Conservation (phyloP, 345 rosid genomes). For the Lagerstroemia speciosa region DNA sequence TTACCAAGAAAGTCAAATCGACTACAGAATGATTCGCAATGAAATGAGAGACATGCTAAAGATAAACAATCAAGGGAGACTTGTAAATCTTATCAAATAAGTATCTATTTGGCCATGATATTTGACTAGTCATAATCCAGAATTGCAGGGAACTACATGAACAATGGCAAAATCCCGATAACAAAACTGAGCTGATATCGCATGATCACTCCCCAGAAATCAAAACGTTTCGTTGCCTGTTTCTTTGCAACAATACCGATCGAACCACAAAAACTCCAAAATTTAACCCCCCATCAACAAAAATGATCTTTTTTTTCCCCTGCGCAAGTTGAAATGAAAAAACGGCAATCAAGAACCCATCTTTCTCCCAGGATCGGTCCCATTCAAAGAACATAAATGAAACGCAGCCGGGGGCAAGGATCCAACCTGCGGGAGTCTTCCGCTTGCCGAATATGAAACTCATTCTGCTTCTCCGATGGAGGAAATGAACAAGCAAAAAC, state of each 20-base stretch:
- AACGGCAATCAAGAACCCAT: background rate
- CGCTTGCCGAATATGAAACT: conserved; percentile 76
- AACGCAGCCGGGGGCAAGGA: background rate
- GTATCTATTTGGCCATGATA: background rate
- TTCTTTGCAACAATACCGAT: background rate
- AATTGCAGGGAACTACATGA: background rate
- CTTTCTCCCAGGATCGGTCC: background rate
- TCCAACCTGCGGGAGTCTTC: conserved; percentile 64
- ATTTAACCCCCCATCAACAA: background rate
- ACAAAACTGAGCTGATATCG: background rate
- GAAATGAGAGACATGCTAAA: background rate
- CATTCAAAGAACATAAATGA: background rate
- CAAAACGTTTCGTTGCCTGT: background rate
- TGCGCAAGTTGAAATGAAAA: background rate
- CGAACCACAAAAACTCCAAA: background rate
- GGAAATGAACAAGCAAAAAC: background rate
- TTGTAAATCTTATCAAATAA: background rate
- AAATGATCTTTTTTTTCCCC: background rate
- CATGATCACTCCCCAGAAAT: background rate
- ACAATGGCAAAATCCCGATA: background rate
- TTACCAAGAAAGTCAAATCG: background rate
- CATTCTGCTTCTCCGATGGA: conserved; percentile 24
- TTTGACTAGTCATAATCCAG: background rate
- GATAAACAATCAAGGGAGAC: background rate
- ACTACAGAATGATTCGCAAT: background rate